Evolutionary conservation across 169 alveolate species (phyloP).

Genomic region (Cryptosporidium tyzzeri): DNA sequence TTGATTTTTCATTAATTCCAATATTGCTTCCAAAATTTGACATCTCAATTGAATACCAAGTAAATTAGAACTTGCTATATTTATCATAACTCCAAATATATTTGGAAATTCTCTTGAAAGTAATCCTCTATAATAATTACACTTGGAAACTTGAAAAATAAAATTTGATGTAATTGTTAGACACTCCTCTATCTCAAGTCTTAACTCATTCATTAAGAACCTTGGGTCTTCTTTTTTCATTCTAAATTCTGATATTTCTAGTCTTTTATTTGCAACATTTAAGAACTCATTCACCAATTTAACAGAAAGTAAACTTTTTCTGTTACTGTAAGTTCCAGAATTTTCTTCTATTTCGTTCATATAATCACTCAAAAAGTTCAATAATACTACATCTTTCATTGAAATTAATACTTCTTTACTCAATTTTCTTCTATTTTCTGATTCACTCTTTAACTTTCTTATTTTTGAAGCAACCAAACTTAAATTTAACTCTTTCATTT

Average conservation of each 20-base stretch:
- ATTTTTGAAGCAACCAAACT: slow-evolving; percentile 26
- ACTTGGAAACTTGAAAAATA: slow-evolving; percentile 6
- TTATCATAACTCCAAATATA: slow-evolving; percentile 13
- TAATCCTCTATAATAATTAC: not conserved
- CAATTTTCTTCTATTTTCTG: not conserved
- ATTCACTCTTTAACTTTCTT: slow-evolving; percentile 16
- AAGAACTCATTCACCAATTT: slow-evolving; percentile 32
- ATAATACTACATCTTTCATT: slow-evolving; percentile 1
- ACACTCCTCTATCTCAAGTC: slow-evolving; percentile 17
- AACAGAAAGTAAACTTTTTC: slow-evolving; percentile 13
- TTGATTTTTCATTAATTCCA: slow-evolving; percentile 18
- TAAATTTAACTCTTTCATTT: slow-evolving; percentile 39
- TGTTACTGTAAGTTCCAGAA: slow-evolving; percentile 7
- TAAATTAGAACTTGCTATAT: slow-evolving; percentile 46
- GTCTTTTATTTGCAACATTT: not conserved
- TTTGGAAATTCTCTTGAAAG: slow-evolving; percentile 35
- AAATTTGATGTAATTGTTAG: slow-evolving; percentile 20
- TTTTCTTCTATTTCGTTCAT: slow-evolving; percentile 25
- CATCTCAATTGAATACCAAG: slow-evolving; percentile 26
- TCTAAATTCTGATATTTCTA: not conserved
- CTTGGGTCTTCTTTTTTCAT: slow-evolving; percentile 27
- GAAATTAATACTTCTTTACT: slow-evolving; percentile 6
- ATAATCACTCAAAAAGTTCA: not conserved
- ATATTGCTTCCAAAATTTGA: slow-evolving; percentile 21
- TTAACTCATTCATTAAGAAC: slow-evolving; percentile 16